Evolutionary conservation across 2,329 filamentous ascomycete genomes (phyloP).

Genomic region (Aspergillus sp.): DNA sequence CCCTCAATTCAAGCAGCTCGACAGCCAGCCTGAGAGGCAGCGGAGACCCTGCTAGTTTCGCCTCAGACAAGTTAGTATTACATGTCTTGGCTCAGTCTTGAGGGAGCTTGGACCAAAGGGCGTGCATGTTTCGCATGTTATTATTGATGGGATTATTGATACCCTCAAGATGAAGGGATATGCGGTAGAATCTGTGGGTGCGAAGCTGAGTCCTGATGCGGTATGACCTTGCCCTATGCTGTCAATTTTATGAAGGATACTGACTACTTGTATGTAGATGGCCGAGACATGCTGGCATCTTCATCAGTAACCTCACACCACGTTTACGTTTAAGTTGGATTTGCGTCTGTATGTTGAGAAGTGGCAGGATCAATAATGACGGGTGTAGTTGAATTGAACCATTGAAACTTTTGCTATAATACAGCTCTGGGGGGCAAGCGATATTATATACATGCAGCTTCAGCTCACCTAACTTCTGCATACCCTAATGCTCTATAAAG

Average conservation of each 20-base stretch:
- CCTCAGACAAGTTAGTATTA: conserved; percentile 74
- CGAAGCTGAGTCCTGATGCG: conserved; percentile 69
- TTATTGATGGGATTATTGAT: conserved; percentile 83
- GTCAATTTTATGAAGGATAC: too few species aligned
- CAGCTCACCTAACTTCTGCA: conserved; percentile 2
- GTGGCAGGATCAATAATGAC: too few species aligned
- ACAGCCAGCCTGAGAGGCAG: conserved; percentile 74
- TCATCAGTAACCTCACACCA: too few species aligned
- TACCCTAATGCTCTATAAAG: conserved; percentile 6
- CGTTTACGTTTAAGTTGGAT: too few species aligned
- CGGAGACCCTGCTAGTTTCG: conserved; percentile 65
- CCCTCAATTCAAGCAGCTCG: conserved; percentile 79
- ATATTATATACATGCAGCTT: too few species aligned
- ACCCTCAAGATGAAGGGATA: conserved; percentile 65
- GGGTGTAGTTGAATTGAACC: too few species aligned
- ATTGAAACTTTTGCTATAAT: too few species aligned
- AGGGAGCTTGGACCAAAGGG: conserved; percentile 81
- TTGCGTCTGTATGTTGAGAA: too few species aligned
- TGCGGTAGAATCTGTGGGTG: conserved; percentile 53
- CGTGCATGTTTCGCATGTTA: conserved; percentile 75
- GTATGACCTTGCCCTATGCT: too few species aligned
- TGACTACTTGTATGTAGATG: too few species aligned
- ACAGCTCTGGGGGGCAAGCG: too few species aligned
- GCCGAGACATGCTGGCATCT: too few species aligned
- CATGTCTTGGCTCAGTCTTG: conserved; percentile 66